phyloP scores from a whole-genome alignment of 2,329 filamentous ascomycete species.

The Fusarium cicatricum region DNA sequence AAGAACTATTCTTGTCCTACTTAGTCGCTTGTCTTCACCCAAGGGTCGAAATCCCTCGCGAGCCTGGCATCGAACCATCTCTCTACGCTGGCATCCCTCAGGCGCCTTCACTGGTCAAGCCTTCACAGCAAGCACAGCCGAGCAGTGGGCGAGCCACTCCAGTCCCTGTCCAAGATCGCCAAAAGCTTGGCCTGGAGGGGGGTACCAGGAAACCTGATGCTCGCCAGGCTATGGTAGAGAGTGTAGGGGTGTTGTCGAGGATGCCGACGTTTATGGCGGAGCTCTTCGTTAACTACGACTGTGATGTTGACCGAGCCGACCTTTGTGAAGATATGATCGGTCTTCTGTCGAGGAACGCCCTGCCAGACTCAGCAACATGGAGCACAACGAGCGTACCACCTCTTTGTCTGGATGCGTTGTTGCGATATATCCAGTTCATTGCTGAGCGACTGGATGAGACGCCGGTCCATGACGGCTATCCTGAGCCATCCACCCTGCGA shows the following conservation, averaged over 20 bases:
- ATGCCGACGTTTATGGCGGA: constrained; percentile 97
- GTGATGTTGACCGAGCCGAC: constrained; percentile 88
- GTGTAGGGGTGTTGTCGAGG: constrained; percentile 86
- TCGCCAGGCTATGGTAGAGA: constrained; percentile 97
- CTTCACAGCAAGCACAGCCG: constrained; percentile 70
- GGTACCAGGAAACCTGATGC: constrained; percentile 93
- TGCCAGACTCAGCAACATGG: constrained; percentile 98
- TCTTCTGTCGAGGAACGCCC: constrained; percentile 88
- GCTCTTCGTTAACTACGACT: constrained; percentile 98
- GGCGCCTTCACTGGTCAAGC: constrained; percentile 86
- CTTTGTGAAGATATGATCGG: constrained; percentile 96
- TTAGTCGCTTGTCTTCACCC: constrained; percentile 93
- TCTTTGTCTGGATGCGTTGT: constrained; percentile 87
- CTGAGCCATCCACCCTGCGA: constrained; percentile 69
- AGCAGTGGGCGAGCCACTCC: constrained; percentile 87
- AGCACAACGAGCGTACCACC: constrained; percentile 98
- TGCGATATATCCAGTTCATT: constrained; percentile 92
- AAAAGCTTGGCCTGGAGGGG: constrained; percentile 91
- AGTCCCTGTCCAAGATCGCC: constrained; percentile 89
- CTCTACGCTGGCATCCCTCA: constrained; percentile 94
- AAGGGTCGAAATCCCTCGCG: constrained; percentile 90
- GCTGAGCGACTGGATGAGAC: constrained; percentile 83
- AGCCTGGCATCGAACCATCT: constrained; percentile 87
- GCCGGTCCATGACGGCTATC: constrained; percentile 69
- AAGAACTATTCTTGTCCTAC: constrained; percentile 95